phyloP scores from a whole-genome alignment of 2,329 filamentous ascomycete species.

The Ramularia endophylla region DNA sequence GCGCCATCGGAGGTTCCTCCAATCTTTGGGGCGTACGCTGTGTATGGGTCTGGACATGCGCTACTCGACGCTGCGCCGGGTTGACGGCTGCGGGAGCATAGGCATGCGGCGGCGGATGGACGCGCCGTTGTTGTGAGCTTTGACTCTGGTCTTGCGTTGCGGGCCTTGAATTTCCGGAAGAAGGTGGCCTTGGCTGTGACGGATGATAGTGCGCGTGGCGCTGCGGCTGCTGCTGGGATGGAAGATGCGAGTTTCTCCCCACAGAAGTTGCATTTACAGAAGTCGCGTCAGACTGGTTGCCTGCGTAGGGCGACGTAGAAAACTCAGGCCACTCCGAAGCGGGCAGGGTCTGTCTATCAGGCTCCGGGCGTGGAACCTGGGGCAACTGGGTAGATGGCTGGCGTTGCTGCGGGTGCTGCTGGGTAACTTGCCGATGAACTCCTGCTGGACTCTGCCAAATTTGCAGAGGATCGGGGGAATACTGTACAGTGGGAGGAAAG shows the following conservation, averaged over 20 bases:
- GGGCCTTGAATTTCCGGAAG: conserved; percentile 1
- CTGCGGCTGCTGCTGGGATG: conserved; percentile 3
- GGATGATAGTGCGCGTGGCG: conserved; percentile 5
- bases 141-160: background rate
- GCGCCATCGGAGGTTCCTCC: conserved; percentile 10
- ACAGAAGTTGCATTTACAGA: conserved; percentile 1
- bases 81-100: background rate
- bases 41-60: conserved; percentile 18
- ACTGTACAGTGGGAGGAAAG: conserved; percentile 8
- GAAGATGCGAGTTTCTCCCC: conserved; percentile 1
- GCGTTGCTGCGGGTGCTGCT: conserved; percentile 12
- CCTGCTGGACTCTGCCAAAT: conserved; percentile 13
- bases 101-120: background rate
- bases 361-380: conserved; percentile 3
- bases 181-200: conserved; percentile 3
- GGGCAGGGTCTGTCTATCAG: background rate
- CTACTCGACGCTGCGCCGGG: conserved; percentile 12
- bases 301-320: conserved; percentile 3
- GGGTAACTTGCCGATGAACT: conserved; percentile 4
- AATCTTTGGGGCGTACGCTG: conserved; percentile 2
- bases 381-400: conserved; percentile 3
- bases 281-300: background rate
- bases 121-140: background rate
- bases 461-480: conserved; percentile 17
- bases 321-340: conserved; percentile 5